Base-by-base conservation (phyloP, 345 rosid species). In the Rhizophora mangle region DNA sequence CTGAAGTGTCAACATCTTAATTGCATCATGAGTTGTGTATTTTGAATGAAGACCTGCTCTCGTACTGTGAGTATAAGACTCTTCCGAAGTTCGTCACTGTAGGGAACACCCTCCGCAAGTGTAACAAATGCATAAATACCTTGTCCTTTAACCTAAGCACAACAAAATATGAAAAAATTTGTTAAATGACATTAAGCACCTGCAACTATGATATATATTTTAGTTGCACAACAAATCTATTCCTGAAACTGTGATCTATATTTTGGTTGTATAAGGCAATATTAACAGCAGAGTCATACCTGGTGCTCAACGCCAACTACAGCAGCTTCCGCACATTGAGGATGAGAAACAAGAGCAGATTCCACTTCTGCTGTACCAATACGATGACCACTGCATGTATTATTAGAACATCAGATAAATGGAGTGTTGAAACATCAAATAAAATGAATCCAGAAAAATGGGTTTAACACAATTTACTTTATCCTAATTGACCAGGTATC, bases 321-420 rank as follows among this genome's bases (percentile, higher is more conserved):
- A 69, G 99, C 99, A 77, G 97, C 99, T 79, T 95, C 99, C 26
- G 99, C 92, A 75, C 99, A 95, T 27, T 89, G 88, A 24, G 96
- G 96, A 84, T 94, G 96, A 24, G 92, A 95, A 64, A 91, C 99
- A 64, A 95, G 85, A 73, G 99, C 99, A 81, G 99, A 95, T 84
- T 95, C 99, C 37, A 95, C 96, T 84, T 95, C 99, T 30, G 96
- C 99, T 56, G 99, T 95, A 72, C 99, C 99, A 18, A 95, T 95
- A 60, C 99, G 97, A 83, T 92, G 98, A 61, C 98, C 98, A 70
- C 98, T 94, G 80, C 77, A 79, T 39, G 79, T 61, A 76, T 46
- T 19, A 72, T 21, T 31, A 70, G 58, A 46, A 61, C 36, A 66
- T 68, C 53, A 67, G 55, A 31, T 10, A 26, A 20, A 39, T 11